These are phyloP conservation scores for Basidiobolus meristosporus DNA, from an alignment of 371 early-diverging fungal species.

Conservation along the genomic window DNA sequence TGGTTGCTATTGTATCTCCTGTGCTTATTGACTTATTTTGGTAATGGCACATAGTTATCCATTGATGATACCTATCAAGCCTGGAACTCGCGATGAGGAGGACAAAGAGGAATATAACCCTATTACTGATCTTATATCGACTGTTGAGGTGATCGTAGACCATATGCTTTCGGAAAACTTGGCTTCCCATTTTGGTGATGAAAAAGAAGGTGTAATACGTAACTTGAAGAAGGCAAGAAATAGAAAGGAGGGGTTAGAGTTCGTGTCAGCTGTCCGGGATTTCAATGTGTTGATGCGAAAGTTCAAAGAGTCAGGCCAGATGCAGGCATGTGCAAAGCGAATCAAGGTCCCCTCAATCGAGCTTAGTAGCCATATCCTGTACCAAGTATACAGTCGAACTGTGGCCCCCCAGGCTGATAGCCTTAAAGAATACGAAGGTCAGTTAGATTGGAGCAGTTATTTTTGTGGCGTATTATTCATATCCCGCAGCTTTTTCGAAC, in stretches of 20 bases:
- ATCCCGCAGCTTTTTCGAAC: constrained; percentile 58
- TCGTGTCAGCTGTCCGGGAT: constrained; percentile 40
- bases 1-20: no score
- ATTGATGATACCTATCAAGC: no score
- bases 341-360: constrained; percentile 31
- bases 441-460: not conserved
- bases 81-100: no score
- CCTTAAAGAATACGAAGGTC: constrained; percentile 63
- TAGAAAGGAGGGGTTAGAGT: no score
- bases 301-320: constrained; percentile 13
- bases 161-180: not conserved
- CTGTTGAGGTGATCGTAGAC: constrained; percentile 19
- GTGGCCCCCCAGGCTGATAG: constrained; percentile 68
- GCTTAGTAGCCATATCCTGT: constrained; percentile 62
- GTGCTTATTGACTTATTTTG: no score
- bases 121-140: not conserved
- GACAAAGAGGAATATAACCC: not conserved
- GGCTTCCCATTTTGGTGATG: no score
- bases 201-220: no score
- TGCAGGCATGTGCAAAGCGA: no score
- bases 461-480: constrained; percentile 1
- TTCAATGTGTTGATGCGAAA: constrained; percentile 45
- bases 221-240: no score
- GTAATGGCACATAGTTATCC: no score
- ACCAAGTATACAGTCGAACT: constrained; percentile 74